Evolutionary conservation across 345 rosid genomes (phyloP).

Genomic region (Punica granatum): DNA sequence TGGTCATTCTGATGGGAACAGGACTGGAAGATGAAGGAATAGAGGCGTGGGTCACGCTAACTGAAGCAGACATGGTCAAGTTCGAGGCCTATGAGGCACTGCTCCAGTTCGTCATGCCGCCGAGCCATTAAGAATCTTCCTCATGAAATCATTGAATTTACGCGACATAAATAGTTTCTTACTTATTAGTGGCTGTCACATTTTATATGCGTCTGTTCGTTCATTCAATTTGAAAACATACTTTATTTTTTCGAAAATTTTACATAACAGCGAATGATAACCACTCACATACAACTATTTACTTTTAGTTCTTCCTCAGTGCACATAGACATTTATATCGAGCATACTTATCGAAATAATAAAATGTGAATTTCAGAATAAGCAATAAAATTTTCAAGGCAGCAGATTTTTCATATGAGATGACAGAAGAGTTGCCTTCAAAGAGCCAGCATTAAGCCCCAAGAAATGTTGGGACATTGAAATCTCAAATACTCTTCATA

Average conservation of each 20-base stretch:
- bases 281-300: background rate
- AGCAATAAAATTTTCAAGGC: background rate
- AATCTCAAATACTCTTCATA: background rate
- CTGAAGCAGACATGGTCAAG: constrained; percentile 3
- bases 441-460: background rate
- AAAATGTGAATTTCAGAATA: background rate
- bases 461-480: background rate
- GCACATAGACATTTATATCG: too few species aligned
- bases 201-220: too few species aligned
- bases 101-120: background rate
- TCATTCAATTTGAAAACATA: too few species aligned
- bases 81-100: background rate
- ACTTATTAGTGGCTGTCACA: background rate
- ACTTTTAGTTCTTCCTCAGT: background rate
- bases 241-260: too few species aligned
- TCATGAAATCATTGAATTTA: too few species aligned
- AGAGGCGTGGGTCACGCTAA: constrained; percentile 10
- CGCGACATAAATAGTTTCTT: background rate
- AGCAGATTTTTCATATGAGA: background rate
- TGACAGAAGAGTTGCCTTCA: background rate
- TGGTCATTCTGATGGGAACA: constrained; percentile 8
- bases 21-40: constrained; percentile 6
- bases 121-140: background rate
- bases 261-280: background rate
- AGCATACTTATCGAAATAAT: background rate